Evolutionary conservation across 192 early-diverging fungal species (phyloP).

Genomic region (Coemansia sp.): DNA sequence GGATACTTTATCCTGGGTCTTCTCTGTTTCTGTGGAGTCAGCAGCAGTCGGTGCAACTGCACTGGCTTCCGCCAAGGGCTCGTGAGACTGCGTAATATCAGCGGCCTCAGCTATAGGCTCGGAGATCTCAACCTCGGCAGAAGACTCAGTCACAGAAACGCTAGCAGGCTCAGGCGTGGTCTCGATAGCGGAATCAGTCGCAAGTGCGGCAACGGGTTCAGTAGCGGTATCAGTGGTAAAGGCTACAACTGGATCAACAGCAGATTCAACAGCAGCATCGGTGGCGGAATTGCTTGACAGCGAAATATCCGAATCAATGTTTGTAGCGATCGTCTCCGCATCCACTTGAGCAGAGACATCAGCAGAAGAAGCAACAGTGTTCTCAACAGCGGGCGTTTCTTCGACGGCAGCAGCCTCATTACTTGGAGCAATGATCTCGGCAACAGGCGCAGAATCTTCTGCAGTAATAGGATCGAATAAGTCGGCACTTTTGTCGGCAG

Average conservation of each 20-base stretch:
- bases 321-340: too few relatives aligned
- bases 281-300: neutral
- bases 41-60: constrained; percentile 8
- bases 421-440: neutral
- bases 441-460: neutral
- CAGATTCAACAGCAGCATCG: neutral
- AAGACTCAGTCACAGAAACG: neutral
- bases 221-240: neutral
- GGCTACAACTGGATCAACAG: neutral
- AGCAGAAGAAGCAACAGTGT: neutral
- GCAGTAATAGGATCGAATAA: too few relatives aligned
- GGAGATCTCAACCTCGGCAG: neutral
- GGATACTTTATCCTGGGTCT: neutral
- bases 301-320: too few relatives aligned
- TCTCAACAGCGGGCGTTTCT: neutral
- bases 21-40: constrained; percentile 2
- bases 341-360: neutral
- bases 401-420: neutral
- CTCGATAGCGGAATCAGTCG: neutral
- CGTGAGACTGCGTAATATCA: constrained; percentile 1
- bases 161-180: constrained; percentile 2
- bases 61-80: constrained; percentile 2
- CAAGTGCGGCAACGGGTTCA: constrained; percentile 1
- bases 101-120: constrained; percentile 10
- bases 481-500: too few relatives aligned